Percentiles rank a stretch among this genome's conserved stretches.
phyloP scores from a whole-genome alignment of 257 asterid species.

The Solanum pinnatisectum region DNA sequence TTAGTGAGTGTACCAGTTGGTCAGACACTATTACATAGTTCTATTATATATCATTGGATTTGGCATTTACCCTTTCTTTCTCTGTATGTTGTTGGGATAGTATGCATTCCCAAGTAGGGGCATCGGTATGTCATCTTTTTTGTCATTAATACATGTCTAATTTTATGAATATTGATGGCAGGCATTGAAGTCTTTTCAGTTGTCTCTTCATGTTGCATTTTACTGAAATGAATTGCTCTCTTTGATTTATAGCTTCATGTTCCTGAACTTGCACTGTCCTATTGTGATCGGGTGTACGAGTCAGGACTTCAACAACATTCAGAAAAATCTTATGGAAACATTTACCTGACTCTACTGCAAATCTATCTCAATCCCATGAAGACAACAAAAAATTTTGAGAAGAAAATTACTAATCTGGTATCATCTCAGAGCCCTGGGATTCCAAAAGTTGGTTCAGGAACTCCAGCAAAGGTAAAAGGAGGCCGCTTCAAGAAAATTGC shows the following conservation, averaged over 20 bases:
- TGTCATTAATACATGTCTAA: background rate
- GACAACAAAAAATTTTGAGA: conserved; percentile 72
- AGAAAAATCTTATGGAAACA: conserved; percentile 61
- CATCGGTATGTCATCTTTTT: background rate
- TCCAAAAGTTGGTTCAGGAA: conserved; percentile 37
- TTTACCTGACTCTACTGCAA: conserved; percentile 84
- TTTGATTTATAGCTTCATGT: conserved; percentile 55
- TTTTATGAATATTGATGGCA: background rate
- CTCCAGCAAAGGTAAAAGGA: conserved; percentile 33
- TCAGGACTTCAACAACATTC: conserved; percentile 50
- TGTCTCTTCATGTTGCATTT: background rate
- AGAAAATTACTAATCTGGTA: conserved; percentile 51
- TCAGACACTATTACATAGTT: background rate
- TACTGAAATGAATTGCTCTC: background rate
- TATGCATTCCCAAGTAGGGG: background rate
- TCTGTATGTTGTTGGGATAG: background rate
- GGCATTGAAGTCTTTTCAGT: background rate
- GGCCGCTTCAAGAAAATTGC: conserved; percentile 65
- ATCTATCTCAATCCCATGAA: conserved; percentile 79
- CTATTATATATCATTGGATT: background rate
- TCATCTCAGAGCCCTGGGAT: conserved; percentile 45
- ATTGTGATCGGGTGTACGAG: conserved; percentile 87
- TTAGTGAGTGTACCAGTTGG: background rate
- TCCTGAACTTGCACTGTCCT: conserved; percentile 87
- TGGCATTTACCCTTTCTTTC: background rate